Percentiles rank a stretch among this genome's conserved stretches.
These are phyloP conservation scores for Mucor mucedo DNA, from an alignment of 371 early-diverging fungal species.

Conservation along the genomic window DNA sequence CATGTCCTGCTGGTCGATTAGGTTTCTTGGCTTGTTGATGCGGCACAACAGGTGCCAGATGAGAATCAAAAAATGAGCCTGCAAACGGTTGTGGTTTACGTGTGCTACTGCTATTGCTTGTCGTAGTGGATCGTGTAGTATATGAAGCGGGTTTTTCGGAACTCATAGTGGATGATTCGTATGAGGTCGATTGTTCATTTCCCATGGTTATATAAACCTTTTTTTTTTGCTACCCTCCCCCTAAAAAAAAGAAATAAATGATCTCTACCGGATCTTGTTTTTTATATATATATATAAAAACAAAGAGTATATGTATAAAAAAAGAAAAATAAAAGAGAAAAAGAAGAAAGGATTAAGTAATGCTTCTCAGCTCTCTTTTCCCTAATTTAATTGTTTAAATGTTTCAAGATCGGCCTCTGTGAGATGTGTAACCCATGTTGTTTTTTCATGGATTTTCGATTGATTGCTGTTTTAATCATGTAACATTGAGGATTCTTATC, in stretches of 20 bases:
- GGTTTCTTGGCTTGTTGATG: constrained; percentile 2
- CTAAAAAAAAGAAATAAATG: background rate
- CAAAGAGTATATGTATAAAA: too few relatives aligned
- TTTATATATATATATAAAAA: too few relatives aligned
- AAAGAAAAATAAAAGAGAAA: too few relatives aligned
- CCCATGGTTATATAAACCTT: constrained; percentile 15
- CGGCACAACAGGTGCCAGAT: constrained; percentile 3
- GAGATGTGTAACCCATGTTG: background rate
- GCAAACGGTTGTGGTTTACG: constrained; percentile 22
- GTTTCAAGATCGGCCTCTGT: too few relatives aligned
- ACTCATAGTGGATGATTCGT: background rate
- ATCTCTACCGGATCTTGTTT: too few relatives aligned
- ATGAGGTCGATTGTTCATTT: constrained; percentile 19
- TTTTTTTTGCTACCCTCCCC: too few relatives aligned
- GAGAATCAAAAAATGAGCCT: constrained; percentile 22
- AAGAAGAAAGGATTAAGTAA: too few relatives aligned
- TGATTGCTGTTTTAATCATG: too few relatives aligned
- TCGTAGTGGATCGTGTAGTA: background rate
- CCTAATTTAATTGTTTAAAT: too few relatives aligned
- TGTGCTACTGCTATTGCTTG: background rate
- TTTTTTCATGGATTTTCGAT: too few relatives aligned
- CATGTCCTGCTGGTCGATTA: constrained; percentile 11
- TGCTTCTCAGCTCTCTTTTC: too few relatives aligned
- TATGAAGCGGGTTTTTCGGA: constrained; percentile 9
- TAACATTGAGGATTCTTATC: too few relatives aligned